Conservation (phyloP, 2,329 filamentous ascomycete genomes). For the Lachnellula suecica region DNA sequence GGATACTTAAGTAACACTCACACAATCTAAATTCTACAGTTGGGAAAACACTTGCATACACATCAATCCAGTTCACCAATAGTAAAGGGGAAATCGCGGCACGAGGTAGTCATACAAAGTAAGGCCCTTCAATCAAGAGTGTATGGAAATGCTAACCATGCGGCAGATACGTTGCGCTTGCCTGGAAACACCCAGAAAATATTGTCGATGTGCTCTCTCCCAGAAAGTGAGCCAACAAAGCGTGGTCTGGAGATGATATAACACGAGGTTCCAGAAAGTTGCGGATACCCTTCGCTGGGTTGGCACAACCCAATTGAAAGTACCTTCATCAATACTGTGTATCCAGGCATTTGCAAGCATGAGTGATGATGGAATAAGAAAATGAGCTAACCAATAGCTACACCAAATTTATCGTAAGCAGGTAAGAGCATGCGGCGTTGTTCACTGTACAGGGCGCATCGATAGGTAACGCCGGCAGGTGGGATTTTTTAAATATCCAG, state of each 20-base stretch:
- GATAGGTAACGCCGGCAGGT: too few species aligned
- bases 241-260: background rate
- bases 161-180: conserved; percentile 33
- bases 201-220: conserved; percentile 33
- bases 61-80: conserved; percentile 58
- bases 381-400: conserved; percentile 7
- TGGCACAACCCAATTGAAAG: background rate
- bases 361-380: conserved; percentile 9
- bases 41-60: conserved; percentile 63
- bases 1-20: conserved; percentile 64
- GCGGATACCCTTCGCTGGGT: background rate
- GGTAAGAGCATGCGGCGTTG: too few species aligned
- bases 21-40: conserved; percentile 61
- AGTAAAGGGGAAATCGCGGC: conserved; percentile 58
- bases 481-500: too few species aligned
- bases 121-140: conserved; percentile 16
- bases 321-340: background rate
- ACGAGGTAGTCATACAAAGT: conserved; percentile 67
- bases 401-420: too few species aligned
- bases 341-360: background rate
- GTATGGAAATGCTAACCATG: conserved; percentile 4
- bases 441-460: too few species aligned
- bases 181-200: conserved; percentile 35
- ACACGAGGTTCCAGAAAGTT: background rate
- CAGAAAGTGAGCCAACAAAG: conserved; percentile 6